phyloP scores from a whole-genome alignment of 306 rosid genomes.

The Mimosa bimucronata region DNA sequence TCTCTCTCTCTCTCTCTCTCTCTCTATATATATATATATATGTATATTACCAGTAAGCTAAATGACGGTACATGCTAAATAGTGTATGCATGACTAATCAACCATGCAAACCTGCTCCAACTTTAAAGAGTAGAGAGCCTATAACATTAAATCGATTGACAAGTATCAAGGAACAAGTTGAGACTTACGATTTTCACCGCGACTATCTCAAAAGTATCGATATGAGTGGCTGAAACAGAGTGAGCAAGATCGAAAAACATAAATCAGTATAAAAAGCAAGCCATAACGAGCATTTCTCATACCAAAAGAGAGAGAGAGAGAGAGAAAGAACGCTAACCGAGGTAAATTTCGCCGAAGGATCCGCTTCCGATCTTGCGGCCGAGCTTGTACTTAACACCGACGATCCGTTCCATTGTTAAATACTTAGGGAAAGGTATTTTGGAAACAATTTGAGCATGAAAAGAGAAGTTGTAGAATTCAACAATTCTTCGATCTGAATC shows the following conservation, averaged over 20 bases:
- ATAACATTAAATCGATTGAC: background rate
- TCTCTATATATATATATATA: too few relatives aligned
- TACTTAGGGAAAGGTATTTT: slow-evolving; percentile 29
- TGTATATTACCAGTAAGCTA: background rate
- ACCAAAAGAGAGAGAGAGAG: background rate
- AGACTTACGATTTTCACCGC: slow-evolving; percentile 88
- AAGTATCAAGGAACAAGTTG: background rate
- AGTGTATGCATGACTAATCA: slow-evolving; percentile 19
- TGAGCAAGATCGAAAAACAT: slow-evolving; percentile 27
- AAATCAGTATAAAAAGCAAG: slow-evolving; percentile 29
- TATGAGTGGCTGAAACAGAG: slow-evolving; percentile 72
- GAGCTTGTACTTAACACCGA: slow-evolving; percentile 86
- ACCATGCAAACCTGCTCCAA: background rate
- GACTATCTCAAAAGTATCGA: slow-evolving; percentile 85
- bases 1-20: too few relatives aligned
- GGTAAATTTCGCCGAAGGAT: slow-evolving; percentile 92
- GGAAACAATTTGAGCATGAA: slow-evolving; percentile 46
- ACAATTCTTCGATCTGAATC: slow-evolving; percentile 25
- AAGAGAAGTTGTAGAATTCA: slow-evolving; percentile 17
- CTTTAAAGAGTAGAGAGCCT: background rate
- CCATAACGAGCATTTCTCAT: background rate
- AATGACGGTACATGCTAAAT: slow-evolving; percentile 16
- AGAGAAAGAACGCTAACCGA: slow-evolving; percentile 49
- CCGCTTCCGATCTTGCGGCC: slow-evolving; percentile 99
- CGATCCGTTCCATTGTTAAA: slow-evolving; percentile 77